Base-by-base conservation (phyloP, 371 early-diverging fungal genomes). In the Dichotomocladium elegans region DNA sequence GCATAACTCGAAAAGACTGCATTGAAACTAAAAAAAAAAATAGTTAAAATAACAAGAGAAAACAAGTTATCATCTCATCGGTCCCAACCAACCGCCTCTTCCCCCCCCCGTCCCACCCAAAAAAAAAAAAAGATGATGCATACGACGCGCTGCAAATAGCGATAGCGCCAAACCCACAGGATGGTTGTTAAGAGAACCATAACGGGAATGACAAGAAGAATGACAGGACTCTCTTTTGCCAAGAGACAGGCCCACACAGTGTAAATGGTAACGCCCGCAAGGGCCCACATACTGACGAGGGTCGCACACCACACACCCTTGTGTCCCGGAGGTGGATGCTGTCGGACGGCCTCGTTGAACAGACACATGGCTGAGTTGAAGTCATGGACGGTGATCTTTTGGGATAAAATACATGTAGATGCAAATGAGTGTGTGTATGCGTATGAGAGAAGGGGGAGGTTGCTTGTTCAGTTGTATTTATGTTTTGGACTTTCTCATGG, bases 11-110 rank as follows among this genome's bases (percentile, higher is more conserved):
- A 64, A 19, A 25, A 77, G 53, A 4, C 58, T 27, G n/a, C 33
- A 17, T 44, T 77, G 70, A 61, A 77, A 77, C 75, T 73, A 57
- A 17, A n/a, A 40, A 19, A 30, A 30, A 33, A 11, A 47, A 33
- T 31, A 40, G 48, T 26, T 15, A 12, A 41, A 45, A 45, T 34
- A 24, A 14, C 4, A 42, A 54, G n/a, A n/a, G n/a, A n/a, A n/a
- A n/a, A n/a, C n/a, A n/a, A n/a, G n/a, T n/a, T n/a, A n/a, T n/a
- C n/a, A n/a, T n/a, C n/a, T n/a, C n/a, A n/a, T n/a, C n/a, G n/a
- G n/a, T n/a, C n/a, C n/a, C n/a, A n/a, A n/a, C n/a, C n/a, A n/a
- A n/a, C n/a, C n/a, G n/a, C n/a, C n/a, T n/a, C n/a, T n/a, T n/a
- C n/a, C n/a, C n/a, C n/a, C n/a, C n/a, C n/a, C n/a, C n/a, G n/a